phyloP scores from a whole-genome alignment of 2,329 filamentous ascomycete genomes.

The Fusarium metavorans region DNA sequence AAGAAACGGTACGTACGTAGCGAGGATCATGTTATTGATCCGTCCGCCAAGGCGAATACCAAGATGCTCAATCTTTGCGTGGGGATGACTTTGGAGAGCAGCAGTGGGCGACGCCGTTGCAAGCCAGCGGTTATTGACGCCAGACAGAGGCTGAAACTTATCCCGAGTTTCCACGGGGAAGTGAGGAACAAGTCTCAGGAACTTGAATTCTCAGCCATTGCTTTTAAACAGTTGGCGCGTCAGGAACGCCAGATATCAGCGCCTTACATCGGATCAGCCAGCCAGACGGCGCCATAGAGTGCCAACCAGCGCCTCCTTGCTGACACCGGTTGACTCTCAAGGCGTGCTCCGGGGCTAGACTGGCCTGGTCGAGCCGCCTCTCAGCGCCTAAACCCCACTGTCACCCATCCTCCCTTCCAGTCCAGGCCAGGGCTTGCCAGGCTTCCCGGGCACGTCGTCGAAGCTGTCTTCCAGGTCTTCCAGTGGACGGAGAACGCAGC shows the following conservation, averaged over 20 bases:
- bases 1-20: neutral
- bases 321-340: constrained; percentile 7
- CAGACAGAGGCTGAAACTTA: constrained; percentile 33
- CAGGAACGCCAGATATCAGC: constrained; percentile 15
- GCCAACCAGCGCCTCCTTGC: constrained; percentile 26
- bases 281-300: constrained; percentile 16
- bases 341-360: constrained; percentile 21
- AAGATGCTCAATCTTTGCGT: neutral
- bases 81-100: neutral
- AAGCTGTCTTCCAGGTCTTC: constrained; percentile 16
- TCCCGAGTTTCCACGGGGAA: constrained; percentile 25
- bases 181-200: constrained; percentile 20
- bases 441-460: constrained; percentile 17
- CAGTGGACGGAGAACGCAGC: constrained; percentile 13
- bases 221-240: constrained; percentile 22
- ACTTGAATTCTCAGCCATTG: constrained; percentile 12
- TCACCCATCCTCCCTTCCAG: constrained; percentile 5
- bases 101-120: neutral
- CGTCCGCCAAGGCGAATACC: constrained; percentile 12
- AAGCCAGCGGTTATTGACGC: constrained; percentile 5
- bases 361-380: constrained; percentile 33
- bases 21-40: neutral
- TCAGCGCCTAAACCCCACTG: constrained; percentile 31
- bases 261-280: constrained; percentile 19
- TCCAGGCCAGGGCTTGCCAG: constrained; percentile 9